Evolutionary conservation across 2,329 filamentous ascomycete genomes (phyloP).

Genomic region (Talaromyces amestolkiae): DNA sequence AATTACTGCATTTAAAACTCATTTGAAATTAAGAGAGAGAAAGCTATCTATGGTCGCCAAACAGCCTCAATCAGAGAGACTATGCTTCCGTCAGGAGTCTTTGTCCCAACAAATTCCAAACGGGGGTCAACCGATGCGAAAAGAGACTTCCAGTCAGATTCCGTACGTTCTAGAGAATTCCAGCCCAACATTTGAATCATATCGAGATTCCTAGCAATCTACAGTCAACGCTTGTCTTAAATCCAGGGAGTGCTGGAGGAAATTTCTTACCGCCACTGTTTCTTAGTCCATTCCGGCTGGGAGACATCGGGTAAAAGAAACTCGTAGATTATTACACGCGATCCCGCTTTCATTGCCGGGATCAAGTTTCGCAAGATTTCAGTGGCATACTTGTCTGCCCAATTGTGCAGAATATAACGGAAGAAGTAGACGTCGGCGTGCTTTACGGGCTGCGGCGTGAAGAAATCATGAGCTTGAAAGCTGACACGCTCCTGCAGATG

Average conservation of each 20-base stretch:
- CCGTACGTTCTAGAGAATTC: conserved; percentile 6
- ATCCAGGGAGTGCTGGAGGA: too few relatives aligned
- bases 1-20: too few relatives aligned
- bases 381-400: conserved; percentile 24
- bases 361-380: conserved; percentile 25
- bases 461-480: conserved; percentile 28
- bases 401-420: conserved; percentile 27
- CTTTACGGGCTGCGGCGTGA: conserved; percentile 22
- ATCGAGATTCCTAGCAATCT: not conserved
- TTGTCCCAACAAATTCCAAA: not conserved
- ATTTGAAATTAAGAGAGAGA: too few relatives aligned
- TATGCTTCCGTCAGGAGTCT: not conserved
- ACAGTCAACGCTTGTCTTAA: not conserved
- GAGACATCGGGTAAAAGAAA: not conserved
- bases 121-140: not conserved
- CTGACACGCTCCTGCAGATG: conserved; percentile 18
- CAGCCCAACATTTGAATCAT: conserved; percentile 6
- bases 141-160: not conserved
- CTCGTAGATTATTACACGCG: conserved; percentile 28
- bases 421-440: conserved; percentile 27
- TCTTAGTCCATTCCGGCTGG: conserved; percentile 3
- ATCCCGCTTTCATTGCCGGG: conserved; percentile 21
- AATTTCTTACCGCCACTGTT: not conserved
- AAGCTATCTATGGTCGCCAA: not conserved
- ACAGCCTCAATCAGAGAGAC: not conserved